Base-by-base conservation (phyloP, 305 asterid genomes). In the Solanum hybrid region DNA sequence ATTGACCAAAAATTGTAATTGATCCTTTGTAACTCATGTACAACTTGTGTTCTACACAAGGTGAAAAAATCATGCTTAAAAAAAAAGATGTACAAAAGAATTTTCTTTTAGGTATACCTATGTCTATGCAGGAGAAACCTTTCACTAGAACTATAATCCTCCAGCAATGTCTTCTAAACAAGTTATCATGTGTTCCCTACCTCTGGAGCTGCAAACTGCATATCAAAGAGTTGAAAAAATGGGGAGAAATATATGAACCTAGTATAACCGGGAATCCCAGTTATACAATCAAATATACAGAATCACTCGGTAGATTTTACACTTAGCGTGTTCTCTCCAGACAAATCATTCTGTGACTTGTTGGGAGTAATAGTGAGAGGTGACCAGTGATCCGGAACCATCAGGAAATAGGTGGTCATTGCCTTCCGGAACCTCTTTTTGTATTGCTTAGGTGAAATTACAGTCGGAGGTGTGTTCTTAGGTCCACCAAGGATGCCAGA, bases 341-440 rank as follows among this genome's bases (percentile, higher is more conserved):
- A 89, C 41, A 95, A 89, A 89, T 97, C 98, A 10, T 93, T 89
- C 91, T 94, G 97, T 4, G 98, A 95, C 91, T 87, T 94, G 93
- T 94, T 96, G 13, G 95, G 95, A 36, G 91, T 72, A 79, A 93
- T 80, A 27, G 75, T 83, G 5, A 94, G 95, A 73, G 98, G 96
- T 75, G 98, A 96, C 98, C 99, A 95, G 65, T 95, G 94, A 91
- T 95, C 97, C 12, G 96, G 97, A 78, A 96, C 95, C 96, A 93
- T 94, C 90, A 94, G 91, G 79, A 95, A 96, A 89, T 96, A 96
- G 32, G 96, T 92, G 3, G 95, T 92, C 98, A 96, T 95, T 87
- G 98, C 98, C 89, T 96, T 96, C 76, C 98, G 91, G 92, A 96
- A 96, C 90, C 98, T 96, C 89, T 91, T 95, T 90, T 96, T 96